These are phyloP conservation scores for Fennellomyces sp. DNA, from an alignment of 371 early-diverging fungal species.

Conservation along the genomic window DNA sequence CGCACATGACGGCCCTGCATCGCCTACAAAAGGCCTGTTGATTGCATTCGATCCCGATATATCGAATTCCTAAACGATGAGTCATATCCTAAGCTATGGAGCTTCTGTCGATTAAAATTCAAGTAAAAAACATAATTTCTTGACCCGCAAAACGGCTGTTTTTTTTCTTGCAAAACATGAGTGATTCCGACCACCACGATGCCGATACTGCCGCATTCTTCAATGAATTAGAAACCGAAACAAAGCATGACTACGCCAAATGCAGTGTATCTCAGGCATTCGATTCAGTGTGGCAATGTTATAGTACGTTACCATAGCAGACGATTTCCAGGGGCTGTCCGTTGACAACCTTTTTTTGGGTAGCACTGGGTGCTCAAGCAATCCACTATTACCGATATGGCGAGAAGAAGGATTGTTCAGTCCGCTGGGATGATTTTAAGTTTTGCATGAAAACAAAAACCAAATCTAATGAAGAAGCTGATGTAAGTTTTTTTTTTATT, in stretches of 20 bases:
- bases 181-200: slow-evolving; percentile 16
- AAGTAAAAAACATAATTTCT: too few relatives aligned
- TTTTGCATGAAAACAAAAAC: slow-evolving; percentile 44
- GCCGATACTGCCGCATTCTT: slow-evolving; percentile 40
- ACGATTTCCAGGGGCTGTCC: not conserved
- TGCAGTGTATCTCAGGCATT: slow-evolving; percentile 44
- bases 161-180: not conserved
- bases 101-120: too few relatives aligned
- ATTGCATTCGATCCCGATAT: too few relatives aligned
- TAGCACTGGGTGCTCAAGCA: slow-evolving; percentile 47
- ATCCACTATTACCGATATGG: slow-evolving; percentile 51
- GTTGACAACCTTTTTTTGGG: not conserved
- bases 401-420: slow-evolving; percentile 44
- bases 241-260: slow-evolving; percentile 27
- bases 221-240: slow-evolving; percentile 41
- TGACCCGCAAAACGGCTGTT: not conserved
- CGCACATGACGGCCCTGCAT: too few relatives aligned
- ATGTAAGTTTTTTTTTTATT: slow-evolving; percentile 27
- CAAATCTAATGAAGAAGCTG: slow-evolving; percentile 38
- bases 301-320: slow-evolving; percentile 26
- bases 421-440: slow-evolving; percentile 45
- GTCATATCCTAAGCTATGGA: too few relatives aligned
- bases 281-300: slow-evolving; percentile 44
- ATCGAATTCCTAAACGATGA: too few relatives aligned
- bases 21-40: too few relatives aligned